Conservation (phyloP, 2,329 filamentous ascomycete genomes). For the Botrytis elliptica region DNA sequence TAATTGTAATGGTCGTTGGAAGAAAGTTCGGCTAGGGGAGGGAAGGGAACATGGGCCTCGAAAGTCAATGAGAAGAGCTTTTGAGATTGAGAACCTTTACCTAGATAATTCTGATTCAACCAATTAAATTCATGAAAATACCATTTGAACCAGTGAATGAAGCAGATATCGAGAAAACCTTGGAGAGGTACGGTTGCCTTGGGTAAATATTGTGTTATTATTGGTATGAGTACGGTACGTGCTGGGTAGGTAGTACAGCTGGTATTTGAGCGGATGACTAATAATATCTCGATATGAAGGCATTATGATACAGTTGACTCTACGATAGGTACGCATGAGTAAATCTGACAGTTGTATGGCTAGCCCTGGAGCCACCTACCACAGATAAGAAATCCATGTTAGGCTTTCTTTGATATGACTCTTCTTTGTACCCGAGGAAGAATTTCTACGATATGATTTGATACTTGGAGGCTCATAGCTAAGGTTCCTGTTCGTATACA, state of each 20-base stretch:
- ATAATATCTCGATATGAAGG: not conserved
- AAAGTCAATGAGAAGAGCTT: not conserved
- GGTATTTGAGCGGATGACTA: not conserved
- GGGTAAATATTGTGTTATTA: not conserved
- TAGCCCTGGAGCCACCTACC: not conserved
- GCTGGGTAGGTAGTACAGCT: not conserved
- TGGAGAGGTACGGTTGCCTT: constrained; percentile 20
- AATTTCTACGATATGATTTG: not conserved
- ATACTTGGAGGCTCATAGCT: not conserved
- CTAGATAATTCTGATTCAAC: not conserved
- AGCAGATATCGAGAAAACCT: constrained; percentile 1
- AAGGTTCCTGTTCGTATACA: not conserved
- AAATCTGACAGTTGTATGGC: constrained; percentile 2
- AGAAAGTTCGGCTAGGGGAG: constrained; percentile 20
- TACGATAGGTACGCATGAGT: not conserved
- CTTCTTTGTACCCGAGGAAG: not conserved
- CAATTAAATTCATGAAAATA: constrained; percentile 22
- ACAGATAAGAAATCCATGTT: not conserved
- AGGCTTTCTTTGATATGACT: constrained; percentile 10
- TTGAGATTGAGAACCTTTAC: constrained; percentile 1
- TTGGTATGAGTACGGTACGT: not conserved
- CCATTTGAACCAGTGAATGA: constrained; percentile 14
- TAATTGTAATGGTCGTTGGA: constrained; percentile 13
- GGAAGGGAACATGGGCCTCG: not conserved
- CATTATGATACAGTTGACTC: not conserved